Evolutionary conservation across 257 asterid genomes (phyloP).

Genomic region (Ilex asprella): DNA sequence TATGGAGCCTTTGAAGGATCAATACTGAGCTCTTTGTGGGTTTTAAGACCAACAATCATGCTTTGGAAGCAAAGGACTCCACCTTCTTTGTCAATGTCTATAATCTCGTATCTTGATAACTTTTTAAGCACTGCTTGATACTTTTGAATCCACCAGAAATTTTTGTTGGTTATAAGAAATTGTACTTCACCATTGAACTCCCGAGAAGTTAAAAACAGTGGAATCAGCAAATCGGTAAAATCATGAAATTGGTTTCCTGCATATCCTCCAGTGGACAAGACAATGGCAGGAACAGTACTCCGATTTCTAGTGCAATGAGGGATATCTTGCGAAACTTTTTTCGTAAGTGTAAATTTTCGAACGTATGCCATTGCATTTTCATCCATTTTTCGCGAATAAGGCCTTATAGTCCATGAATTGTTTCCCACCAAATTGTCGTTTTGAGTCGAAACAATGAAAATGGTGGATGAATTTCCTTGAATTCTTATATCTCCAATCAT

Average conservation of each 20-base stretch:
- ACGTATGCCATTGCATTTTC: constrained; percentile 19
- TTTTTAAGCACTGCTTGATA: constrained; percentile 23
- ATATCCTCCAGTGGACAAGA: constrained; percentile 47
- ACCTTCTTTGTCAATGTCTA: constrained; percentile 37
- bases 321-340: background rate
- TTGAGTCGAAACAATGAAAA: constrained; percentile 26
- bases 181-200: constrained; percentile 26
- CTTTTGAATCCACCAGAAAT: constrained; percentile 26
- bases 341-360: constrained; percentile 12
- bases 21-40: constrained; percentile 35
- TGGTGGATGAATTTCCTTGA: constrained; percentile 33
- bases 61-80: constrained; percentile 44
- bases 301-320: constrained; percentile 35
- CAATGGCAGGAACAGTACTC: constrained; percentile 30
- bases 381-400: constrained; percentile 49
- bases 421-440: background rate
- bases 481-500: constrained; percentile 54
- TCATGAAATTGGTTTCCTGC: constrained; percentile 51
- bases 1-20: constrained; percentile 16
- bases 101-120: constrained; percentile 35
- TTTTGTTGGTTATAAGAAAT: constrained; percentile 29
- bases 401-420: constrained; percentile 30
- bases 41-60: constrained; percentile 36
- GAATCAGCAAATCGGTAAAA: constrained; percentile 47
- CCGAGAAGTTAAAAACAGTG: constrained; percentile 37